Evolutionary conservation across 78 protist species (phyloP).

Genomic region (Neovahlkampfia damariscottae): DNA sequence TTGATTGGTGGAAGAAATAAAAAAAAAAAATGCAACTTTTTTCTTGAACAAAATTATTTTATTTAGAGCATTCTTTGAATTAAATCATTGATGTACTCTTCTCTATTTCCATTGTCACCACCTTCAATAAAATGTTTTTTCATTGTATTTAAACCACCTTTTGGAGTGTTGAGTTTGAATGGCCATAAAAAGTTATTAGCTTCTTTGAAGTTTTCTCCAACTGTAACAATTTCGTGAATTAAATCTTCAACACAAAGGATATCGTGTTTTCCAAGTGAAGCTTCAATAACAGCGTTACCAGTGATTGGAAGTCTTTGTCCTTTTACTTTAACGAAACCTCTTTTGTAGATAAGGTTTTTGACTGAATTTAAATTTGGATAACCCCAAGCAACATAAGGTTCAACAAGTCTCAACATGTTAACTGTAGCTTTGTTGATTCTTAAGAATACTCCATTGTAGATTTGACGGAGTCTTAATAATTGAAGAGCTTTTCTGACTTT

Average conservation of each 20-base stretch:
- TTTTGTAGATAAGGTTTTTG: conserved; percentile 95
- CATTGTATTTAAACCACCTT: conserved; percentile 80
- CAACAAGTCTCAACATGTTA: conserved; percentile 91
- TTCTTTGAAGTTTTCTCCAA: conserved; percentile 88
- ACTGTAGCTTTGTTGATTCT: conserved; percentile 92
- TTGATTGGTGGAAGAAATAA: no score
- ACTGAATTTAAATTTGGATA: conserved; percentile 91
- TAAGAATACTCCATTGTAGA: conserved; percentile 97
- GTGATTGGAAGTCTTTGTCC: conserved; percentile 83
- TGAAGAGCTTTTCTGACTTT: conserved; percentile 88
- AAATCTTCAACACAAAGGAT: conserved; percentile 97
- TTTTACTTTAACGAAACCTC: conserved; percentile 91
- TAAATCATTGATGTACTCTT: conserved; percentile 74
- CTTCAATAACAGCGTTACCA: conserved; percentile 74
- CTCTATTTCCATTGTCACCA: conserved; percentile 97
- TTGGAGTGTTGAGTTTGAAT: conserved; percentile 90
- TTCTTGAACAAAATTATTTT: no score
- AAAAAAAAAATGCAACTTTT: no score
- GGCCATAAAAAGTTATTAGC: conserved; percentile 97
- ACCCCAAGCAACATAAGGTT: conserved; percentile 97
- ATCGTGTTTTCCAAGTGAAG: conserved; percentile 64
- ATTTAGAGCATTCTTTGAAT: conserved; percentile 23
- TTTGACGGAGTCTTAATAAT: conserved; percentile 96
- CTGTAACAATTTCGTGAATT: conserved; percentile 97
- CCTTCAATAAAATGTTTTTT: conserved; percentile 93